These are phyloP conservation scores for Phaeosphaeria sp. DNA, from an alignment of 2,329 filamentous ascomycete genomes.

Conservation along the genomic window DNA sequence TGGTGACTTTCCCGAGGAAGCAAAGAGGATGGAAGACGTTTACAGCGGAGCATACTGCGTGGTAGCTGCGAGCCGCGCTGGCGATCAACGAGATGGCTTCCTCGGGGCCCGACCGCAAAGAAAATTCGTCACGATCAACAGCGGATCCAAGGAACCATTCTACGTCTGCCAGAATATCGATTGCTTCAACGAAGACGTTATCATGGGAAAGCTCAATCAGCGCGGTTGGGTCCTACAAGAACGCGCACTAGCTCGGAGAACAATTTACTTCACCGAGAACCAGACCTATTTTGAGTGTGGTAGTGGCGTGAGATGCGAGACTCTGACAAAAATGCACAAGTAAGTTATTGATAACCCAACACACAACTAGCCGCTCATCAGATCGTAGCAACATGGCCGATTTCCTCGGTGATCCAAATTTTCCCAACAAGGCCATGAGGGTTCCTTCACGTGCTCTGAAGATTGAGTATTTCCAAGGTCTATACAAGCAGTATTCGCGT, in stretches of 20 bases:
- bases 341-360: conserved; percentile 10
- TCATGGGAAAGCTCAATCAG: conserved; percentile 19
- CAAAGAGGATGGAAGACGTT: conserved; percentile 25
- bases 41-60: conserved; percentile 24
- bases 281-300: conserved; percentile 41
- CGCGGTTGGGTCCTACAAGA: conserved; percentile 41
- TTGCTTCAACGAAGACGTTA: conserved; percentile 28
- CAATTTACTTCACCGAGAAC: conserved; percentile 32
- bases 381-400: conserved; percentile 15
- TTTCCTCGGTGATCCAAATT: conserved; percentile 39
- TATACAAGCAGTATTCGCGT: conserved; percentile 40
- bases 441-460: conserved; percentile 11
- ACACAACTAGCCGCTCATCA: not conserved
- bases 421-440: conserved; percentile 17
- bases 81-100: conserved; percentile 14
- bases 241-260: conserved; percentile 29
- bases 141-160: conserved; percentile 6
- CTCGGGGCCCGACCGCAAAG: conserved; percentile 5
- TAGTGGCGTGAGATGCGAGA: conserved; percentile 27
- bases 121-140: conserved; percentile 6
- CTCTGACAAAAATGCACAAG: conserved; percentile 21
- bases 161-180: conserved; percentile 29
- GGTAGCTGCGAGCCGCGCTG: conserved; percentile 21
- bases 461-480: conserved; percentile 20
- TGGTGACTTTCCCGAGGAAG: conserved; percentile 26